Percentiles rank a stretch among this genome's conserved stretches.
Conservation (phyloP, 2,329 filamentous ascomycete genomes). For the Samsoniella hepiali region DNA sequence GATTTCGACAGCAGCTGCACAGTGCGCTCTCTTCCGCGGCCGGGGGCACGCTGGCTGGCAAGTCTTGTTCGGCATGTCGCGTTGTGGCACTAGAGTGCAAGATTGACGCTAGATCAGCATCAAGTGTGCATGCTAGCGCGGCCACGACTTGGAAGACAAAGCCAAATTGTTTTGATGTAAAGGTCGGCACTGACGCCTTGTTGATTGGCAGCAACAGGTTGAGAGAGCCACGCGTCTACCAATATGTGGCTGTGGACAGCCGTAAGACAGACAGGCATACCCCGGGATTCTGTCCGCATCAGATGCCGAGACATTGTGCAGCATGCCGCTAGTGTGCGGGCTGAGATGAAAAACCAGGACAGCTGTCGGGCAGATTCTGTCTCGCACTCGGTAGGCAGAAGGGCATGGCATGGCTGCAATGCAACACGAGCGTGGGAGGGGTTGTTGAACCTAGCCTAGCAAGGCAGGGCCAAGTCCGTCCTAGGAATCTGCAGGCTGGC, state of each 20-base stretch:
- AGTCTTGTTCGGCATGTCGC: conserved; percentile 13
- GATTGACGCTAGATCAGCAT: conserved; percentile 10
- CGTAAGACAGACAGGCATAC: conserved; percentile 4
- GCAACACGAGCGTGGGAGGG: neutral
- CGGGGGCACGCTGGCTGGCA: neutral
- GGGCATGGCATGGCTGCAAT: conserved; percentile 2
- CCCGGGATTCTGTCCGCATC: conserved; percentile 8
- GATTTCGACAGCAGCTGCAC: neutral
- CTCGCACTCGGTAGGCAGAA: neutral
- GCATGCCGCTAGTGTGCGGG: neutral
- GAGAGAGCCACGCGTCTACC: neutral
- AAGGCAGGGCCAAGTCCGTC: neutral
- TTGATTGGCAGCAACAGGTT: neutral
- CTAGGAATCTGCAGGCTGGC: neutral
- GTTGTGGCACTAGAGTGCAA: conserved; percentile 2
- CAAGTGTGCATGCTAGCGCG: neutral
- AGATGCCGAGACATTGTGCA: conserved; percentile 6
- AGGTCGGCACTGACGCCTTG: neutral
- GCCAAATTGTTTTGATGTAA: neutral
- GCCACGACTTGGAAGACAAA: neutral
- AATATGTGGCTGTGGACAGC: neutral
- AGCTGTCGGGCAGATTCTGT: neutral
- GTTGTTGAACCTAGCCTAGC: neutral
- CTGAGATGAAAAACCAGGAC: neutral
- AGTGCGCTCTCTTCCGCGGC: neutral